Conservation (phyloP, 208 protist genomes). For the Naegleria gruberi region DNA sequence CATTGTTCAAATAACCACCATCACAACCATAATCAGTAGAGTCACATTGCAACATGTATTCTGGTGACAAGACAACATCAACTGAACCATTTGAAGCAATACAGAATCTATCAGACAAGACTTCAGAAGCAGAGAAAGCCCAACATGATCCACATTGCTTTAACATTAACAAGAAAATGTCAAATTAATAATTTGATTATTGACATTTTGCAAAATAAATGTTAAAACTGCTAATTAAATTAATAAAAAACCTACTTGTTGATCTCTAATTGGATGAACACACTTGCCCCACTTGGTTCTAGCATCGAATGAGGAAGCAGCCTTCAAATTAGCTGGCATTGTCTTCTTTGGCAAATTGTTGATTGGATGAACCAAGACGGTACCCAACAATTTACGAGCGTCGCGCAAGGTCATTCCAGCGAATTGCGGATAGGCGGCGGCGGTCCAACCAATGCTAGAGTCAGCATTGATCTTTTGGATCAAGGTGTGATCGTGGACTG, state of each 20-base stretch:
- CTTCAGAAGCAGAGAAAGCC: conserved; percentile 68
- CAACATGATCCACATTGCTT: conserved; percentile 75
- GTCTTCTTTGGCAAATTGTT: too few relatives aligned
- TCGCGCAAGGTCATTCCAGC: too few relatives aligned
- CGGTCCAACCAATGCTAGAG: too few relatives aligned
- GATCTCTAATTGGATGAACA: not conserved
- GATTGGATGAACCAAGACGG: too few relatives aligned
- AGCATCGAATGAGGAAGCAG: not conserved
- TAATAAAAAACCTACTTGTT: too few relatives aligned
- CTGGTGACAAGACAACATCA: conserved; percentile 35
- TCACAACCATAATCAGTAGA: conserved; percentile 33
- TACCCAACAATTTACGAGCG: too few relatives aligned
- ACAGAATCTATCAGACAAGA: conserved; percentile 74
- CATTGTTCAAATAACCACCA: conserved; percentile 35
- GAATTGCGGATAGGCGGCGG: too few relatives aligned
- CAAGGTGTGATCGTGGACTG: too few relatives aligned
- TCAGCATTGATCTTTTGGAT: too few relatives aligned
- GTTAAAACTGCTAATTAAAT: too few relatives aligned
- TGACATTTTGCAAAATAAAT: too few relatives aligned
- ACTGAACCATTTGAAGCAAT: conserved; percentile 47
- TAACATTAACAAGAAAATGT: not conserved
- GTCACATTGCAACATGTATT: conserved; percentile 14
- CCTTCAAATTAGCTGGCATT: not conserved
- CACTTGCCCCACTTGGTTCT: conserved; percentile 3
- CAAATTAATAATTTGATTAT: too few relatives aligned